Evolutionary conservation across 1,284 basidiomycete genomes (phyloP).

Genomic region (Athelia sp.): DNA sequence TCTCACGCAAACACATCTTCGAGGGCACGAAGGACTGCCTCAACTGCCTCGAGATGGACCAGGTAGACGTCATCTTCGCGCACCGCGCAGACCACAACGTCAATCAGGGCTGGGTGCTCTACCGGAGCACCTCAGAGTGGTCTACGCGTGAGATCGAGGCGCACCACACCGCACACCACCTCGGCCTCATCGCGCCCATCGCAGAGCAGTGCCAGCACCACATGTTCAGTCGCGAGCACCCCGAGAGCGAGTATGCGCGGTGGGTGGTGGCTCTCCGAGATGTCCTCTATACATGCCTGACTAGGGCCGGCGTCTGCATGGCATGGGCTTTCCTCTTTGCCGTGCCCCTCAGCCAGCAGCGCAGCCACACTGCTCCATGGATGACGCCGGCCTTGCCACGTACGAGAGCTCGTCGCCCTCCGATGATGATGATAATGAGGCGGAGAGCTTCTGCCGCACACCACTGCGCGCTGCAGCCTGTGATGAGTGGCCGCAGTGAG

Average conservation of each 20-base stretch:
- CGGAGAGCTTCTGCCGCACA: too few species aligned
- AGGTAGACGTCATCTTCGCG: slow-evolving; percentile 72
- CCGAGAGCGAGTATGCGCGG: slow-evolving; percentile 76
- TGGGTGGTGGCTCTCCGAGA: too few species aligned
- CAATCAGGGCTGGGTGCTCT: slow-evolving; percentile 64
- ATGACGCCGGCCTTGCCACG: too few species aligned
- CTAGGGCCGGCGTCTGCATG: too few species aligned
- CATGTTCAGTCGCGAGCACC: slow-evolving; percentile 70
- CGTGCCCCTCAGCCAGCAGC: too few species aligned
- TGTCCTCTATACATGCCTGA: too few species aligned
- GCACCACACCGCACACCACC: slow-evolving; percentile 62
- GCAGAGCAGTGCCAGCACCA: slow-evolving; percentile 78
- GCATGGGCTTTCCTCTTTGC: too few species aligned
- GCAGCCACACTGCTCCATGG: too few species aligned
- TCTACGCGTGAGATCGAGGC: slow-evolving; percentile 69
- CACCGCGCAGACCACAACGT: slow-evolving; percentile 41
- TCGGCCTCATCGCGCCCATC: slow-evolving; percentile 69
- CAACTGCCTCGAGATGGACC: slow-evolving; percentile 68
- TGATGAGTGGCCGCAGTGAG: too few species aligned
- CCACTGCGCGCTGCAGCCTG: too few species aligned
- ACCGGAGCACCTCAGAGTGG: slow-evolving; percentile 83
- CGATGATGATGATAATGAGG: too few species aligned
- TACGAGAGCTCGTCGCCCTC: too few species aligned
- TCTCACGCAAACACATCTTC: slow-evolving; percentile 76
- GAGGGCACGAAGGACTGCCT: slow-evolving; percentile 72